These are phyloP conservation scores for Monosporascus sp. DNA, from an alignment of 2,329 filamentous ascomycete genomes.

Conservation along the genomic window DNA sequence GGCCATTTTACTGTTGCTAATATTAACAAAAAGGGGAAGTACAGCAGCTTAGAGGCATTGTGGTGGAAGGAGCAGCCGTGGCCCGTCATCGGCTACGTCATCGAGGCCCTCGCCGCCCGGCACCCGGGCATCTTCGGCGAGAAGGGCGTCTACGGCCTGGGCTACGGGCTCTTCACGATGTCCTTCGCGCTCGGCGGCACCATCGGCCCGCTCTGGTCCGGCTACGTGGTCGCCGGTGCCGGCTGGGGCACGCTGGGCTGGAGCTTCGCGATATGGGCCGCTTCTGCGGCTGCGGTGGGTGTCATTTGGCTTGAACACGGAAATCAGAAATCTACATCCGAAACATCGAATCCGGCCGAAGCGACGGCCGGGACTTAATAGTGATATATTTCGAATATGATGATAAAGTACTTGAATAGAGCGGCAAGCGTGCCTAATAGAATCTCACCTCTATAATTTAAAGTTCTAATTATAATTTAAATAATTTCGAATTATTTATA, in stretches of 20 bases:
- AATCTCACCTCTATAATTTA: neutral
- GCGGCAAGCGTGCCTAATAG: neutral
- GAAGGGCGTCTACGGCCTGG: conserved; percentile 36
- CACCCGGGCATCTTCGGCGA: conserved; percentile 34
- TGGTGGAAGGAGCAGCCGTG: too few species aligned
- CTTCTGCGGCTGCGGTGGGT: conserved; percentile 26
- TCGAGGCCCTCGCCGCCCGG: conserved; percentile 29
- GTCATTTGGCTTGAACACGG: conserved; percentile 26
- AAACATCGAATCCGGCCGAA: neutral
- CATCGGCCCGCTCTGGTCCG: conserved; percentile 29
- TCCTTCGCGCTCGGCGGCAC: conserved; percentile 35
- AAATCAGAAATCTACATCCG: neutral
- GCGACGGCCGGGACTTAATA: neutral
- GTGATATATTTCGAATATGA: too few species aligned
- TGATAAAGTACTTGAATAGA: neutral
- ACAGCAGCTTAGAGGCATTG: too few species aligned
- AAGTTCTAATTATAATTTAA: too few species aligned
- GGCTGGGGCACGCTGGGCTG: conserved; percentile 36
- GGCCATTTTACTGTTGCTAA: too few species aligned
- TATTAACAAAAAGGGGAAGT: too few species aligned
- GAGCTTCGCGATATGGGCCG: conserved; percentile 33
- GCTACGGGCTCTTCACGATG: conserved; percentile 37
- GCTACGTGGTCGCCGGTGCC: conserved; percentile 30
- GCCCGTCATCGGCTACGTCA: conserved; percentile 45
- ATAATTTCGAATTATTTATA: too few species aligned